Base-by-base conservation (phyloP, 2,329 filamentous ascomycete genomes). In the Epichloe sibirici region DNA sequence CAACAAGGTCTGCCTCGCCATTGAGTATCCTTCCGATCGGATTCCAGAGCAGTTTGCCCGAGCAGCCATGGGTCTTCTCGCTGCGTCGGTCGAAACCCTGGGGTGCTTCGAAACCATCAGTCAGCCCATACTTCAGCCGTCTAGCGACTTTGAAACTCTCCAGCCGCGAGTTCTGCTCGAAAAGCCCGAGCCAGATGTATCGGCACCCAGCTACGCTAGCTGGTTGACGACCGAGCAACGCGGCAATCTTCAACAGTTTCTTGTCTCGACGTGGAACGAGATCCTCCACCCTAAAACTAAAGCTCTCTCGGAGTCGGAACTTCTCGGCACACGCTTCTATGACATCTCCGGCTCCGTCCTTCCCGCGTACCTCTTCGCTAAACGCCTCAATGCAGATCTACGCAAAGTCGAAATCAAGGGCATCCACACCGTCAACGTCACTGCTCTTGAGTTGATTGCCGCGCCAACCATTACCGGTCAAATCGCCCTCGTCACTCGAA, bases 401-500 rank as follows among this genome's bases (percentile, higher is more conserved):
- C 63, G 69, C 1, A 63, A 62, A 28, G 58, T 71, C 11, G 57
- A 62, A 12, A 57, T 73, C 9, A 62, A 65, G 0, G 71, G 69
- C 2, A 60, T 70, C 5, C 69, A 71, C 13, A 60, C 62, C 9
- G 60, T 75, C 5, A 62, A 59, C 23, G 61, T 78, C 44, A 69
- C 68, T 0, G 70, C 73, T 50, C 73, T 75, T 48, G 75, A 78
- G 35, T 66, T 79, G 23, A 62, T 78, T n/a, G 65, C 72, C 12
- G 63, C 76, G 55, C 73, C 76, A 5, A 77, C 74, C 23, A 74
- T 77, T 70, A 62, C 68, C 40, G 64, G 67, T 15, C 76, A 79
- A 52, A 71, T 75, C 55, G 74, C 75, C 54, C 64, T 74, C 11
- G 57, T 74, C 38, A 53, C 59, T 5, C 53, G 53, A 28, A 62